Percentiles rank a stretch among this genome's conserved stretches.
These are phyloP conservation scores for Fusarium sp. DNA, from an alignment of 2,329 filamentous ascomycete species.

Conservation along the genomic window DNA sequence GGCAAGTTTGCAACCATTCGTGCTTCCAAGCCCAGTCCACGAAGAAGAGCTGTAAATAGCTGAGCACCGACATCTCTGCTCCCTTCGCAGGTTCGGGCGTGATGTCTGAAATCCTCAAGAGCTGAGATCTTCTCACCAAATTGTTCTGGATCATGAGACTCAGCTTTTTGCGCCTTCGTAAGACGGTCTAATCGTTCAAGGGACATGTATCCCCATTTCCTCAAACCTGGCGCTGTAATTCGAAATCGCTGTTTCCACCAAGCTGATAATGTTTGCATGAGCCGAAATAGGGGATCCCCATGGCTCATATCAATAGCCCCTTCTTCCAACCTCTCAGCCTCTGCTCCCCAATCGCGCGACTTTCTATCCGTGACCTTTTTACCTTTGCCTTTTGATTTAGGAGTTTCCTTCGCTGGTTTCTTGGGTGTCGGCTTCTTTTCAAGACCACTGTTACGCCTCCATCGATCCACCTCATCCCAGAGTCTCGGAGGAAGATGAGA, in stretches of 20 bases:
- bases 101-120: constrained; percentile 74
- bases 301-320: constrained; percentile 81
- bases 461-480: constrained; percentile 79
- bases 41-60: constrained; percentile 86
- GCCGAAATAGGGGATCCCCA: constrained; percentile 82
- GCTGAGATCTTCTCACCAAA: constrained; percentile 83
- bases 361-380: constrained; percentile 54
- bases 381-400: constrained; percentile 56
- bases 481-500: constrained; percentile 77
- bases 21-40: constrained; percentile 84
- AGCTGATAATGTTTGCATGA: constrained; percentile 80
- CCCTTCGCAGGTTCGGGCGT: constrained; percentile 78
- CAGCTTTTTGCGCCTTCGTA: constrained; percentile 75
- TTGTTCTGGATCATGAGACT: constrained; percentile 68
- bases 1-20: constrained; percentile 88
- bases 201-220: constrained; percentile 91
- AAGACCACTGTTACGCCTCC: constrained; percentile 76
- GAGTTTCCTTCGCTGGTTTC: constrained; percentile 39
- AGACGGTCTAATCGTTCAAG: constrained; percentile 80
- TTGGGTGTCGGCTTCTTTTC: constrained; percentile 55
- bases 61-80: constrained; percentile 91
- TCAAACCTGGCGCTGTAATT: constrained; percentile 80
- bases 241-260: constrained; percentile 92
- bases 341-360: constrained; percentile 75
- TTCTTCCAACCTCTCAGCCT: constrained; percentile 76